These are phyloP conservation scores for Musa acuminata DNA, from an alignment of 176 grass and related monocot species.

Conservation along the genomic window DNA sequence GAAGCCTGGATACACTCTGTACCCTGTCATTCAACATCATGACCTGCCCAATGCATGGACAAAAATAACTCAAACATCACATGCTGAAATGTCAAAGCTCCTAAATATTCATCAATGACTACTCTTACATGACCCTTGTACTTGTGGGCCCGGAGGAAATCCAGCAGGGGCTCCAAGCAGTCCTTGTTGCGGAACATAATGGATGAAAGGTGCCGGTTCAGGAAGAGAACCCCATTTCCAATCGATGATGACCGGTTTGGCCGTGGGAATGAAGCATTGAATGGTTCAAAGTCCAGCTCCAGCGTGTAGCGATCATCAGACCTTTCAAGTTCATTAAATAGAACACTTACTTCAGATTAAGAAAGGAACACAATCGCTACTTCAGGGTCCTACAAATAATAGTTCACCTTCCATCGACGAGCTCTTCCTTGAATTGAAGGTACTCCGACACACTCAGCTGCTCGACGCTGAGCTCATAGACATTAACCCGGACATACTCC, in stretches of 20 bases:
- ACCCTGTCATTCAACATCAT: conserved; percentile 98
- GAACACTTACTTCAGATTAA: conserved; percentile 9
- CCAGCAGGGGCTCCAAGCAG: conserved; percentile 71
- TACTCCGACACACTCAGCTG: conserved; percentile 76
- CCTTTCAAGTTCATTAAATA: conserved; percentile 19
- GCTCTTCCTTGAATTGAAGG: conserved; percentile 85
- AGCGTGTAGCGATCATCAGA: conserved; percentile 39
- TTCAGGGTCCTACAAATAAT: neutral
- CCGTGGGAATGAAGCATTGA: conserved; percentile 71
- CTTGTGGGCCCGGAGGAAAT: conserved; percentile 81
- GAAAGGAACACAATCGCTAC: neutral
- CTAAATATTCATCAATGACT: neutral
- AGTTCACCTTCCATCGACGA: conserved; percentile 63
- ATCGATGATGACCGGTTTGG: conserved; percentile 77
- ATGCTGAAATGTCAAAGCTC: neutral
- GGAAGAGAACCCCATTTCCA: conserved; percentile 93
- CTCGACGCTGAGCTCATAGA: conserved; percentile 86
- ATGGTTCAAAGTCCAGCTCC: conserved; percentile 93
- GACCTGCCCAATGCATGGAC: conserved; percentile 33
- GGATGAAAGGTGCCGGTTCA: conserved; percentile 84
- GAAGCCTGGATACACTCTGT: conserved; percentile 67
- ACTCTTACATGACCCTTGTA: conserved; percentile 78
- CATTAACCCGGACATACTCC: conserved; percentile 89
- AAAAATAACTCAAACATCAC: neutral
- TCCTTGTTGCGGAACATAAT: conserved; percentile 95